Conservation (phyloP, 306 rosid species). For the Astragalus glycyphyllos region DNA sequence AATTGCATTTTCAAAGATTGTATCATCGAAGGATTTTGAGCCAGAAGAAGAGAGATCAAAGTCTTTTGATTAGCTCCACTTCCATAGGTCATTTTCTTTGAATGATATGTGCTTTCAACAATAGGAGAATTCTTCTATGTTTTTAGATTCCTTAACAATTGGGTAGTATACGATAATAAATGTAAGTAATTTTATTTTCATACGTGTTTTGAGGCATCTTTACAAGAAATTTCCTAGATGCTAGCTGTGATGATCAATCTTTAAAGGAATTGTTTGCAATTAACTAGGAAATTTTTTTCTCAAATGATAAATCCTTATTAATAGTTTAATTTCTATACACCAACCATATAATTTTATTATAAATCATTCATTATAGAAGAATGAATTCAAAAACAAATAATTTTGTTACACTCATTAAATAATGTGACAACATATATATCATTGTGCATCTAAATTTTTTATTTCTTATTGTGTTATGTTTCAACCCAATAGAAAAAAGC, state of each 20-base stretch:
- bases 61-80: conserved; percentile 40
- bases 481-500: too few species aligned
- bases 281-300: too few species aligned
- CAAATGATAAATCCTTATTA: too few species aligned
- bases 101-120: conserved; percentile 35
- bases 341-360: too few species aligned
- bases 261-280: too few species aligned
- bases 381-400: too few species aligned
- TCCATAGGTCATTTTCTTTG: conserved; percentile 48
- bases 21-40: not conserved
- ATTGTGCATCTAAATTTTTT: too few species aligned
- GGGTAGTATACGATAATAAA: conserved; percentile 3
- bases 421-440: too few species aligned
- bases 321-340: too few species aligned
- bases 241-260: conserved; percentile 18
- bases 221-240: not conserved
- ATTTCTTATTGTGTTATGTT: too few species aligned
- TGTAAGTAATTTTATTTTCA: not conserved
- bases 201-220: conserved; percentile 44
- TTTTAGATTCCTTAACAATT: conserved; percentile 14
- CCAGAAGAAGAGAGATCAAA: conserved; percentile 31
- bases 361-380: too few species aligned
- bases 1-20: conserved; percentile 40
- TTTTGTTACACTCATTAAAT: too few species aligned
- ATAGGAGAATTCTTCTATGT: conserved; percentile 25